A percentile compares a stretch with the other conserved stretches of the same genome.
phyloP scores from a whole-genome alignment of 768 basidiomycete species.

The Clavaria fumosa region DNA sequence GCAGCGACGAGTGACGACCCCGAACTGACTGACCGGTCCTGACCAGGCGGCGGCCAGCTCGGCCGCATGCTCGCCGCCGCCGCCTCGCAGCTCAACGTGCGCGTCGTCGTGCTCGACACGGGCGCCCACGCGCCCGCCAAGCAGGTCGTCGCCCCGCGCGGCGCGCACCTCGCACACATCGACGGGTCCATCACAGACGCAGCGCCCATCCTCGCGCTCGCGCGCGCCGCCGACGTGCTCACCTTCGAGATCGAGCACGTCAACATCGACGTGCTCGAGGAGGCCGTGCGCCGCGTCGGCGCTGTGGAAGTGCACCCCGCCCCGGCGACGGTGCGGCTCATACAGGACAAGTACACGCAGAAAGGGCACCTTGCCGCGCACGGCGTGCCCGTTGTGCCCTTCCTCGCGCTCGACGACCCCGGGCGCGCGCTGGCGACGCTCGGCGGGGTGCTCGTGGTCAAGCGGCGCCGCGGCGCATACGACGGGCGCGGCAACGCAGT shows the following conservation, averaged over 20 bases:
- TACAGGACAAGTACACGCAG: slow-evolving; percentile 78
- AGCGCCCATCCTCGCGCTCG: slow-evolving; percentile 63
- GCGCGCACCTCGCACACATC: slow-evolving; percentile 42
- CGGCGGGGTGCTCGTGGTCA: slow-evolving; percentile 89
- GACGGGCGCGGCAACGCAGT: slow-evolving; percentile 91
- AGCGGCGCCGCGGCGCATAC: slow-evolving; percentile 89
- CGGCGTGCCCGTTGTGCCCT: slow-evolving; percentile 43
- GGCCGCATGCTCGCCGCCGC: slow-evolving; percentile 93
- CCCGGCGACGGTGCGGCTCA: slow-evolving; percentile 66
- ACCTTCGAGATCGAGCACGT: slow-evolving; percentile 98
- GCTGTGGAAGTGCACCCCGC: slow-evolving; percentile 52
- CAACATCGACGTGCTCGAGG: slow-evolving; percentile 56
- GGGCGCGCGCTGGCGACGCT: slow-evolving; percentile 36
- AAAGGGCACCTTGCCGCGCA: slow-evolving; percentile 60
- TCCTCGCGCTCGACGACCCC: slow-evolving; percentile 36
- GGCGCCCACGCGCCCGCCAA: slow-evolving; percentile 79
- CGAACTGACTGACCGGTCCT: slow-evolving; percentile 10
- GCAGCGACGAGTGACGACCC: slow-evolving; percentile 5
- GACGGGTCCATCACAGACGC: slow-evolving; percentile 84
- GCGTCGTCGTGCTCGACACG: slow-evolving; percentile 72
- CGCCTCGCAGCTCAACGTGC: slow-evolving; percentile 75
- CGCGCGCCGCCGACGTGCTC: slow-evolving; percentile 65
- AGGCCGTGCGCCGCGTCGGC: slow-evolving; percentile 28
- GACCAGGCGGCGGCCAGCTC: slow-evolving; percentile 84
- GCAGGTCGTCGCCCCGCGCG: slow-evolving; percentile 52